Conservation (phyloP, 306 rosid species). For the Glycine latifolia region DNA sequence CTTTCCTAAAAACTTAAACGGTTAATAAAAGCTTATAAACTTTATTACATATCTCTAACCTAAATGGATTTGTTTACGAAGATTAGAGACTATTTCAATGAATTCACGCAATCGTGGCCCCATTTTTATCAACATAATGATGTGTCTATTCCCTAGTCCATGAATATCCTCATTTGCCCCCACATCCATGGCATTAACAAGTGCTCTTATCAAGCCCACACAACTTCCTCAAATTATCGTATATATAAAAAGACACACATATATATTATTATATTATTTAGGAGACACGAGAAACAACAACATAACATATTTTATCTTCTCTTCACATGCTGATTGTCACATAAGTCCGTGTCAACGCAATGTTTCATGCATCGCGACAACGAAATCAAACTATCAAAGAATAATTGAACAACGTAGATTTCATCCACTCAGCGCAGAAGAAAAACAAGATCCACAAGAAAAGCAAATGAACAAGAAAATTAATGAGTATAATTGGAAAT, state of each 20-base stretch:
- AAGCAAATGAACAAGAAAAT: slow-evolving; percentile 1
- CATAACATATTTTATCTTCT: background rate
- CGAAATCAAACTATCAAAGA: slow-evolving; percentile 24
- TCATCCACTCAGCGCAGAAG: background rate
- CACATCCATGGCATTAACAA: background rate
- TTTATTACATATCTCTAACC: background rate
- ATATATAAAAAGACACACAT: too few species aligned
- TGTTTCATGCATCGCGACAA: slow-evolving; percentile 1
- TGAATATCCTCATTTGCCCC: background rate
- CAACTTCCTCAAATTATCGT: too few species aligned
- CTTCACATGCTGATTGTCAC: slow-evolving; percentile 7
- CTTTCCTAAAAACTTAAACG: too few species aligned
- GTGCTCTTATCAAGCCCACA: background rate
- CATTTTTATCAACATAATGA: slow-evolving; percentile 1
- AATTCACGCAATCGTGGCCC: background rate
- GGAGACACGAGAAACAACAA: slow-evolving; percentile 17
- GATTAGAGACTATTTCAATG: background rate
- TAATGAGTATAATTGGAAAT: background rate
- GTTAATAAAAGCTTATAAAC: too few species aligned
- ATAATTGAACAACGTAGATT: slow-evolving; percentile 12
- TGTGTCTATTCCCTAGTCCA: background rate
- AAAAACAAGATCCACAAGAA: slow-evolving; percentile 17
- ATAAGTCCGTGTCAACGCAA: slow-evolving; percentile 5
- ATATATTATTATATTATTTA: background rate
- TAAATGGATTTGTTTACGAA: background rate